These are phyloP conservation scores for Termitomyces sp. DNA, from an alignment of 768 basidiomycete genomes.

Conservation along the genomic window DNA sequence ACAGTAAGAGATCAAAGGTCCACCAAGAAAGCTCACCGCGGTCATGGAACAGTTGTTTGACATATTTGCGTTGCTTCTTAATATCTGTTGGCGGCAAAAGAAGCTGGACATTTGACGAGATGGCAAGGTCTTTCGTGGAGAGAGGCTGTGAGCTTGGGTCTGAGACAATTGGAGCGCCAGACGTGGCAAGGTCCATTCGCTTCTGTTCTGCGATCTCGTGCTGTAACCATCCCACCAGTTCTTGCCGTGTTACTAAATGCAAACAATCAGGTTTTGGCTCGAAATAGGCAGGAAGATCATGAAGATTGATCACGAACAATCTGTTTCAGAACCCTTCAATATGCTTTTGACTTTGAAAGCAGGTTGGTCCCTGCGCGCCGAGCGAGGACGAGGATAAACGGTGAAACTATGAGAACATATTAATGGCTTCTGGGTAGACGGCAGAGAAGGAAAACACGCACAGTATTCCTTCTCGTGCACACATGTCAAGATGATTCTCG, in stretches of 20 bases:
- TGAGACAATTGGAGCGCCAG: slow-evolving; percentile 46
- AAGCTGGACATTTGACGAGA: slow-evolving; percentile 52
- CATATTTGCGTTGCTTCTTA: slow-evolving; percentile 72
- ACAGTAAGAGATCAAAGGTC: background rate
- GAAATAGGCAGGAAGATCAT: background rate
- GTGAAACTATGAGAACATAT: slow-evolving; percentile 29
- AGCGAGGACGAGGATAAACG: slow-evolving; percentile 48
- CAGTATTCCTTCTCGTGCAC: slow-evolving; percentile 82
- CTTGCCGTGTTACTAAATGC: slow-evolving; percentile 46
- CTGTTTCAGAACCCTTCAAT: slow-evolving; percentile 71
- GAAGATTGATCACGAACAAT: slow-evolving; percentile 61
- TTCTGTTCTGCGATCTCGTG: slow-evolving; percentile 79
- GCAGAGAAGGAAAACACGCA: slow-evolving; percentile 29
- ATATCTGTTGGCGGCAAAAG: slow-evolving; percentile 65
- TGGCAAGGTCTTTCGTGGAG: slow-evolving; percentile 33
- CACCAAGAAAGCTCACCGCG: slow-evolving; percentile 41
- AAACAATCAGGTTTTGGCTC: slow-evolving; percentile 3
- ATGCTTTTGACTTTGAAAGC: slow-evolving; percentile 85
- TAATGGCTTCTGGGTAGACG: background rate
- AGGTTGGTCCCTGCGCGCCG: slow-evolving; percentile 52
- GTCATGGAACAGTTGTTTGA: slow-evolving; percentile 66
- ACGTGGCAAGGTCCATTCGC: slow-evolving; percentile 62
- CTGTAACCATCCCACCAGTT: slow-evolving; percentile 72
- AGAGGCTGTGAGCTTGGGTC: slow-evolving; percentile 32
- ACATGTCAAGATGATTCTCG: slow-evolving; percentile 64